Evolutionary conservation across 2,329 filamentous ascomycete genomes (phyloP).

Genomic region (Epichloe bromicola): DNA sequence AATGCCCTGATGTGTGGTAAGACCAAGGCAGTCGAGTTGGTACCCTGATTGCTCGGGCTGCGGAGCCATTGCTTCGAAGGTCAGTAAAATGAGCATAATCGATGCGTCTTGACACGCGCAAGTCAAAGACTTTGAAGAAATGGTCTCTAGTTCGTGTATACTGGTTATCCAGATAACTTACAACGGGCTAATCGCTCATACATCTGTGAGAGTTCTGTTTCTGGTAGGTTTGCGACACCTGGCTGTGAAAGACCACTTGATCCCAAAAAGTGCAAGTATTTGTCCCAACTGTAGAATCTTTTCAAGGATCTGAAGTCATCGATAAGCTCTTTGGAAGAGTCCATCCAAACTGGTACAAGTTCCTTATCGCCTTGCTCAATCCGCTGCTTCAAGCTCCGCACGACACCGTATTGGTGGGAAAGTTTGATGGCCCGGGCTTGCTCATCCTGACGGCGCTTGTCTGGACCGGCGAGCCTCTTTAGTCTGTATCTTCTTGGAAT

Average conservation of each 20-base stretch:
- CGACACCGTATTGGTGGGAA: slow-evolving; percentile 29
- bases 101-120: too few relatives aligned
- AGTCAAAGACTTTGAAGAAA: too few relatives aligned
- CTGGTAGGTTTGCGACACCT: slow-evolving; percentile 15
- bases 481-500: slow-evolving; percentile 31
- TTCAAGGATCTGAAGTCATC: slow-evolving; percentile 52
- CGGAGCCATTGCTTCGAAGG: slow-evolving; percentile 6
- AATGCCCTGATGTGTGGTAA: slow-evolving; percentile 54
- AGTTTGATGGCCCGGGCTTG: slow-evolving; percentile 26
- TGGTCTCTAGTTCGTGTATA: neutral
- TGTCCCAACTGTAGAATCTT: slow-evolving; percentile 54
- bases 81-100: neutral
- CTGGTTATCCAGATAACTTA: slow-evolving; percentile 21
- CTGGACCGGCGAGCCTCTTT: slow-evolving; percentile 31
- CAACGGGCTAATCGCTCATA: slow-evolving; percentile 42
- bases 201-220: slow-evolving; percentile 38
- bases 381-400: slow-evolving; percentile 28
- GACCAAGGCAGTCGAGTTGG: neutral
- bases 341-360: slow-evolving; percentile 41
- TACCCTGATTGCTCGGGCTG: slow-evolving; percentile 5
- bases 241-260: slow-evolving; percentile 14
- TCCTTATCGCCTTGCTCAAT: slow-evolving; percentile 29
- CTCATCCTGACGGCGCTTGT: slow-evolving; percentile 31
- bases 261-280: slow-evolving; percentile 46
- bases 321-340: slow-evolving; percentile 43